A percentile compares a stretch with the other conserved stretches of the same genome.
Conservation (phyloP, 495 filamentous ascomycete species). For the Talaromyces adpressus region DNA sequence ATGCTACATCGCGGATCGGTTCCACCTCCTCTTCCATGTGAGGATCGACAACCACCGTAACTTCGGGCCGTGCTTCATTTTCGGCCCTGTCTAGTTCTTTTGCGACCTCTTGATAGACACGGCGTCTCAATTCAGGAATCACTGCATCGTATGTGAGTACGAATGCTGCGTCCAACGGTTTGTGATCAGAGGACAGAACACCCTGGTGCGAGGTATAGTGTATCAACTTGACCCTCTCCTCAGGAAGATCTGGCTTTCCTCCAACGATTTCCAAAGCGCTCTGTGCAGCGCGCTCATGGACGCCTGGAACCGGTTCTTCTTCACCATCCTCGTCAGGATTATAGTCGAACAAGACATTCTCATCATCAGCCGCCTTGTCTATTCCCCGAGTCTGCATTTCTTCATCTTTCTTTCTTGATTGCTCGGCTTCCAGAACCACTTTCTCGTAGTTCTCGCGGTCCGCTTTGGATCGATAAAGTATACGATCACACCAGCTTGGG, state of each 20-base stretch:
- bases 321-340: slow-evolving; percentile 68
- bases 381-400: slow-evolving; percentile 79
- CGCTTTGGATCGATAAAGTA: slow-evolving; percentile 71
- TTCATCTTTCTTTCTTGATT: slow-evolving; percentile 64
- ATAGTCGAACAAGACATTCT: slow-evolving; percentile 84
- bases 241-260: slow-evolving; percentile 16
- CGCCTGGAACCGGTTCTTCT: slow-evolving; percentile 54
- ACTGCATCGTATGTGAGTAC: slow-evolving; percentile 77
- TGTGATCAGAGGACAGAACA: slow-evolving; percentile 90
- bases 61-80: slow-evolving; percentile 78
- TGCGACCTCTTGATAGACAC: slow-evolving; percentile 79
- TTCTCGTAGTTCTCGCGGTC: slow-evolving; percentile 66
- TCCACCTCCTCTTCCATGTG: slow-evolving; percentile 25
- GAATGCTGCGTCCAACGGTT: slow-evolving; percentile 78
- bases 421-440: slow-evolving; percentile 55
- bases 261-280: background rate
- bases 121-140: slow-evolving; percentile 71
- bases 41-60: slow-evolving; percentile 78
- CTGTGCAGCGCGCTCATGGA: slow-evolving; percentile 17
- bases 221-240: slow-evolving; percentile 60
- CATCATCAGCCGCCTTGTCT: slow-evolving; percentile 67
- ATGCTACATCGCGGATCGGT: slow-evolving; percentile 17
- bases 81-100: slow-evolving; percentile 84
- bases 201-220: slow-evolving; percentile 83
- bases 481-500: slow-evolving; percentile 98